Evolutionary conservation across 495 filamentous ascomycete genomes (phyloP).

Genomic region (Neurospora sp.): DNA sequence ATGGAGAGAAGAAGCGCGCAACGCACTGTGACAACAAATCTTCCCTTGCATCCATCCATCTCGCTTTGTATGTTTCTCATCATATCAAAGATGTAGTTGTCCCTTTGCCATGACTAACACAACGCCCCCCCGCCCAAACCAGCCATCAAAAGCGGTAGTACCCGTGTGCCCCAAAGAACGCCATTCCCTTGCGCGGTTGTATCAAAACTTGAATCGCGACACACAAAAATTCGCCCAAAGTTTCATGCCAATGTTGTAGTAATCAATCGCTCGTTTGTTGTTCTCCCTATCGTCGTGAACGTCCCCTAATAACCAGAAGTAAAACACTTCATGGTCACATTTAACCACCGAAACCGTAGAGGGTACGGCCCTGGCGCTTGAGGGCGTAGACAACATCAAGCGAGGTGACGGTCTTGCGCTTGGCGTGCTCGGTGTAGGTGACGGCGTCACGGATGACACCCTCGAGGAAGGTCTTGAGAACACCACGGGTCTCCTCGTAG

Average conservation of each 20-base stretch:
- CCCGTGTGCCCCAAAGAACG: neutral
- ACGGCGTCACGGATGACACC: constrained; percentile 98
- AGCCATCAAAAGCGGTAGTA: neutral
- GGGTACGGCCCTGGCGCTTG: constrained; percentile 90
- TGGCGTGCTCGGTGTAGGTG: constrained; percentile 95
- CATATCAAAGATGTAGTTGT: neutral
- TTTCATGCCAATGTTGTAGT: neutral
- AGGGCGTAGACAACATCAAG: constrained; percentile 93
- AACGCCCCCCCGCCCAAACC: neutral
- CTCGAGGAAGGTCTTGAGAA: constrained; percentile 99
- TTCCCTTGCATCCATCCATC: neutral
- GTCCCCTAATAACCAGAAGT: neutral
- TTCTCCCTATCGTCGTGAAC: neutral
- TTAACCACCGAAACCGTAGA: constrained; percentile 98
- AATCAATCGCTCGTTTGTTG: neutral
- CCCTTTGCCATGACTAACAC: neutral
- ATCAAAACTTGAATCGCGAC: neutral
- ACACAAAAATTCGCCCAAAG: neutral
- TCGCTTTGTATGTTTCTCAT: neutral
- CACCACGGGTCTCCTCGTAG: constrained; percentile 99
- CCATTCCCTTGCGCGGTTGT: neutral
- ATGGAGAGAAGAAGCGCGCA: neutral
- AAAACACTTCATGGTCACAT: neutral
- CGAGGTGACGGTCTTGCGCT: constrained; percentile 95
- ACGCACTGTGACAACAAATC: neutral